Evolutionary conservation across 768 basidiomycete genomes (phyloP).

Genomic region (Auriscalpium microsporum): DNA sequence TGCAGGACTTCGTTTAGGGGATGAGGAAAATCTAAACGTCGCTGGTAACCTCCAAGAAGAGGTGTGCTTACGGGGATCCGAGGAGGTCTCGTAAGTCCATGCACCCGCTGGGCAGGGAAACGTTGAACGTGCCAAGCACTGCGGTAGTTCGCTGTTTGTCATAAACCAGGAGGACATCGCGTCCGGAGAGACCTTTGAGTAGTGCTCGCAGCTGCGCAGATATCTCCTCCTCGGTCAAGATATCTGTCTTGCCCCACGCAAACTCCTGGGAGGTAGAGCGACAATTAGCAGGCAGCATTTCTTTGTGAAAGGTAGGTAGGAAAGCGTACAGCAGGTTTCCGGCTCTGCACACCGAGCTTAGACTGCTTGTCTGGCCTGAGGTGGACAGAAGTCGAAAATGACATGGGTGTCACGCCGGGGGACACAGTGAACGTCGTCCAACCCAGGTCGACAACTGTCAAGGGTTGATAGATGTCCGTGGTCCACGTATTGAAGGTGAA

Average conservation of each 20-base stretch:
- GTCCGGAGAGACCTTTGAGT: background rate
- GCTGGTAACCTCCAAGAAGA: background rate
- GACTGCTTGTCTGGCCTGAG: slow-evolving; percentile 4
- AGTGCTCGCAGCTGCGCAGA: slow-evolving; percentile 2
- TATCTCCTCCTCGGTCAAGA: slow-evolving; percentile 1
- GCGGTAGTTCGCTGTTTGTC: background rate
- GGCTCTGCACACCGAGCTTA: slow-evolving; percentile 5
- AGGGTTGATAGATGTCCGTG: slow-evolving; percentile 1
- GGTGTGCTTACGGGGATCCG: background rate
- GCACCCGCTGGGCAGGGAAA: background rate
- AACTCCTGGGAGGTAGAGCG: background rate
- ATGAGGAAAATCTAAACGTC: no score
- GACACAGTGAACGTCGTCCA: slow-evolving; percentile 3
- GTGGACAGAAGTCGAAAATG: slow-evolving; percentile 4
- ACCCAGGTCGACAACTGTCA: slow-evolving; percentile 10
- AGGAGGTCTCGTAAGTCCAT: background rate
- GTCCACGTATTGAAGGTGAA: slow-evolving; percentile 11
- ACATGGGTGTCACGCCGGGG: slow-evolving; percentile 1
- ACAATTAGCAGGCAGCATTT: background rate
- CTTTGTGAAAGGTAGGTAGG: background rate
- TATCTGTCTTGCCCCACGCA: slow-evolving; percentile 3
- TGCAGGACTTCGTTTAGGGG: no score
- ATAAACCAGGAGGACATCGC: slow-evolving; percentile 7
- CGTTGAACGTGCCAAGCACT: slow-evolving; percentile 1
- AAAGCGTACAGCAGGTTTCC: background rate